Base-by-base conservation (phyloP, 2,329 filamentous ascomycete species). In the Furcasterigmium furcatum region DNA sequence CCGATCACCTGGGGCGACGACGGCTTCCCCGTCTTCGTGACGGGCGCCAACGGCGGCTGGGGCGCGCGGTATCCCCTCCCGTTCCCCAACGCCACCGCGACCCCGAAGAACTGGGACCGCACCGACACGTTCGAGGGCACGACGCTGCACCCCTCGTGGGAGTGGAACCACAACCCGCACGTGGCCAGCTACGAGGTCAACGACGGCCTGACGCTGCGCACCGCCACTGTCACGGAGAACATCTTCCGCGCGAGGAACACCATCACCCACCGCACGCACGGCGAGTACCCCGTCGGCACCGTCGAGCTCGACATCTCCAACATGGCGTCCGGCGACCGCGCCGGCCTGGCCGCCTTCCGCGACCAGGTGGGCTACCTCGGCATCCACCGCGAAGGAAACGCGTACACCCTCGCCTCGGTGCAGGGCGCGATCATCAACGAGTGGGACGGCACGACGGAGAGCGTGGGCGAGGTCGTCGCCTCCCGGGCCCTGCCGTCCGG, bases 101-200 rank as follows among this genome's bases (percentile, higher is more conserved):
- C 51, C 0, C 47, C 57, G 4, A 52, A 56, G 13, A 58, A 51
- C 27, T 57, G 59, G 46, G 54, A 57, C 0, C 68, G 74, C 14
- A 69, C 65, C 0, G 76, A 82, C 47, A 57, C 47, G 0, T 82
- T 82, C 50, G 41, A 50, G 0, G 73, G 71, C 1, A 54, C 60
- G 0, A 50, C 59, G 0, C 63, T 82, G 1, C 57, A 63, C 7
- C 64, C 67, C 0, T 61, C 70, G 3, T 83, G 76, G 74, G 79
- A 83, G 56, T 83, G 79, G 78, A 84, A 83, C 54, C 79, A 82
- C 52, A 82, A 82, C 56, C 79, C 79, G 0, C 76, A 82, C 45
- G 65, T 59, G 1, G 62, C 58, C 9, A 72, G 69, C 9, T 82
- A 61, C 53, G 57, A 54, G 2, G 62, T 79, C 10, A 57, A 64